phyloP scores from a whole-genome alignment of 441 rosid species.

The Macaranga tanarius region DNA sequence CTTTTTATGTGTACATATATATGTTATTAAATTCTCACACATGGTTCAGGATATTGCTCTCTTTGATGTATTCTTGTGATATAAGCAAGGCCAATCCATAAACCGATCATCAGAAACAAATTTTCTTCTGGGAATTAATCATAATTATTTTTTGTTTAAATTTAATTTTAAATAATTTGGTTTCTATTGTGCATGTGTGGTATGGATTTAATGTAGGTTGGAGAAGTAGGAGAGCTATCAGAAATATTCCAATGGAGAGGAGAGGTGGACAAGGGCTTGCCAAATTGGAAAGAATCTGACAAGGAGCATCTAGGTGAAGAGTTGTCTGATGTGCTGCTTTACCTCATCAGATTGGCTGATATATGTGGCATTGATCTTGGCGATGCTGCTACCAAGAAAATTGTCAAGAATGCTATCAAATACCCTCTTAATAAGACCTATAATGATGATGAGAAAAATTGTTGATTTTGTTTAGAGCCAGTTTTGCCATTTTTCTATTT shows the following conservation, averaged over 20 bases:
- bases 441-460: slow-evolving; percentile 1
- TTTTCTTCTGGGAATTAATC: too few species aligned
- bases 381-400: slow-evolving; percentile 43
- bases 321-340: slow-evolving; percentile 51
- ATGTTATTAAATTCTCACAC: background rate
- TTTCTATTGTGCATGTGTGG: background rate
- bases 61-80: background rate
- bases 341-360: slow-evolving; percentile 53
- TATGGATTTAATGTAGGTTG: slow-evolving; percentile 28
- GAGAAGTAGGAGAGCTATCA: slow-evolving; percentile 55
- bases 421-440: slow-evolving; percentile 35
- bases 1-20: background rate
- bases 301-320: slow-evolving; percentile 57
- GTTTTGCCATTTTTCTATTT: background rate
- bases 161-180: too few species aligned
- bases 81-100: too few species aligned
- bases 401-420: slow-evolving; percentile 47
- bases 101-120: too few species aligned
- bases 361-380: slow-evolving; percentile 53
- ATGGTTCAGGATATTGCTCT: background rate
- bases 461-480: too few species aligned
- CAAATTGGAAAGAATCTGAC: slow-evolving; percentile 48
- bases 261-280: slow-evolving; percentile 54
- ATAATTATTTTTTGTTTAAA: too few species aligned
- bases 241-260: slow-evolving; percentile 60